These are phyloP conservation scores for Sarcocystis neurona DNA, from an alignment of 169 alveolate species.

Conservation along the genomic window DNA sequence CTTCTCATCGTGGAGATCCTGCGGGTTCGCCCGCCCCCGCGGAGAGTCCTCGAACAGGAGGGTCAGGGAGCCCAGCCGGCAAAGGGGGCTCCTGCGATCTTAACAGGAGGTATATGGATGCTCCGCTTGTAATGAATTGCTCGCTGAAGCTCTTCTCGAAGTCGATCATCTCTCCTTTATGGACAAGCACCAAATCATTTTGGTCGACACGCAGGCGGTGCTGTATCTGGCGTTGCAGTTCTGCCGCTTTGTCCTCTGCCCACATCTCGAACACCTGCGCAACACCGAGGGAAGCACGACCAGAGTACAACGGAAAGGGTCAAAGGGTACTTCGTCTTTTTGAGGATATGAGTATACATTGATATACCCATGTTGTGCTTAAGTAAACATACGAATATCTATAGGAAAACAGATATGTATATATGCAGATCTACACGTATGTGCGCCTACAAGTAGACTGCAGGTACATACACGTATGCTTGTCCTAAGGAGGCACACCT, in stretches of 20 bases:
- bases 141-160: neutral
- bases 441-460: neutral
- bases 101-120: neutral
- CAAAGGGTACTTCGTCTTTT: no score
- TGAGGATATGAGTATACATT: neutral
- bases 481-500: no score
- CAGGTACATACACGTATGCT: no score
- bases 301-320: no score
- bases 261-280: slow-evolving; percentile 3
- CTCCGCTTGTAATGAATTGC: neutral
- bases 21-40: no score
- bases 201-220: neutral
- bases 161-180: neutral
- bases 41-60: no score
- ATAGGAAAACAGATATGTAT: neutral
- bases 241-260: neutral
- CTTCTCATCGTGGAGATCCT: no score
- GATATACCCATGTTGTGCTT: neutral
- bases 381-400: neutral
- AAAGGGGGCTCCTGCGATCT: neutral
- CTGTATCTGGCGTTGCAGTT: neutral
- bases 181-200: slow-evolving; percentile 1
- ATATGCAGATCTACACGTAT: neutral
- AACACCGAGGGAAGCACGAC: neutral
- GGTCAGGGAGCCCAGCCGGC: no score